Evolutionary conservation across 257 asterid genomes (phyloP).

Genomic region (Rhazya stricta): DNA sequence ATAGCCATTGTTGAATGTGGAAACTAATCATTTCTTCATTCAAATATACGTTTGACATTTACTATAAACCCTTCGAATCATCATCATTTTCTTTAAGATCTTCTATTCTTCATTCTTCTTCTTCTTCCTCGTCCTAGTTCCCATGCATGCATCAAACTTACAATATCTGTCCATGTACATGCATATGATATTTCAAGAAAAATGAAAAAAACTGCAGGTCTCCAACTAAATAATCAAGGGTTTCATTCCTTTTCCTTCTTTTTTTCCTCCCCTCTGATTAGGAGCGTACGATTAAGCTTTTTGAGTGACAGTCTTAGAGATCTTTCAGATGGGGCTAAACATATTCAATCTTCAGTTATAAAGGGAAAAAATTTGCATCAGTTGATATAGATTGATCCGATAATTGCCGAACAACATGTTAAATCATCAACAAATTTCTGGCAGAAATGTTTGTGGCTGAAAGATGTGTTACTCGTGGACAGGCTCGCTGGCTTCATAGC

Average conservation of each 20-base stretch:
- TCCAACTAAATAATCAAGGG: too few species aligned
- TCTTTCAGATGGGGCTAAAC: background rate
- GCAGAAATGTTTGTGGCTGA: slow-evolving; percentile 24
- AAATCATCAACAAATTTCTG: slow-evolving; percentile 33
- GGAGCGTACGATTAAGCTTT: background rate
- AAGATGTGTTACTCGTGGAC: slow-evolving; percentile 11
- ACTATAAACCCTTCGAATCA: background rate
- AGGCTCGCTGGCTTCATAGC: slow-evolving; percentile 7
- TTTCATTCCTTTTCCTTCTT: too few species aligned
- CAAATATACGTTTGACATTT: slow-evolving; percentile 18
- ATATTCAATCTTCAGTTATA: background rate
- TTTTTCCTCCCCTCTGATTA: too few species aligned
- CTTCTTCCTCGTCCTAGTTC: background rate
- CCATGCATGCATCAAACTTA: slow-evolving; percentile 12
- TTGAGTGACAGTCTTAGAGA: background rate
- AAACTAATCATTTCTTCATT: slow-evolving; percentile 17
- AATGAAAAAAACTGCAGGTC: too few species aligned
- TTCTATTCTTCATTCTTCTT: too few species aligned
- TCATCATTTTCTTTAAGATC: background rate
- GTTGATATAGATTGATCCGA: slow-evolving; percentile 17
- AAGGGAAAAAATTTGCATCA: slow-evolving; percentile 7
- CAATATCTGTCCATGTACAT: background rate
- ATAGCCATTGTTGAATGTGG: slow-evolving; percentile 8
- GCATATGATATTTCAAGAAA: too few species aligned
- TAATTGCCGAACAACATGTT: slow-evolving; percentile 24